A percentile compares a stretch with the other conserved stretches of the same genome.
Conservation (phyloP, 139 green algal species). For the Chlamydomonas schloesseri region DNA sequence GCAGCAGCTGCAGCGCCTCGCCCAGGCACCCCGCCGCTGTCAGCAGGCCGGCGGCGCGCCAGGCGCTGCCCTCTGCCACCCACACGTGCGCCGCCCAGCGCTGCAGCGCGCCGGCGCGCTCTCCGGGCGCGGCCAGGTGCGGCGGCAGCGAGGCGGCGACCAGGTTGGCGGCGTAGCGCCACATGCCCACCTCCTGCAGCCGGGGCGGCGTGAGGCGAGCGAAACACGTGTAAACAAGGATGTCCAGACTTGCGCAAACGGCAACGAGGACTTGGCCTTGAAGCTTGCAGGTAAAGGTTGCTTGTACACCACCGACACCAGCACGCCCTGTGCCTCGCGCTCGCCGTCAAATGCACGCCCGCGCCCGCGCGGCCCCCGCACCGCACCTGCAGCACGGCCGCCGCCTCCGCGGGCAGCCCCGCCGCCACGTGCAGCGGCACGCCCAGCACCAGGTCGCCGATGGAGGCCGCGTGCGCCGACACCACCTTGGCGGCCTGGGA, state of each 20-base stretch:
- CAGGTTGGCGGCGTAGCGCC: conserved; percentile 78
- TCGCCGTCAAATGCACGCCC: too few relatives aligned
- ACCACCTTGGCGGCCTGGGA: conserved; percentile 82
- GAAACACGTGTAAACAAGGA: too few relatives aligned
- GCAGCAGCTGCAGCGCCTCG: conserved; percentile 65
- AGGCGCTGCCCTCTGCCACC: conserved; percentile 58
- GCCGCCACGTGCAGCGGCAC: conserved; percentile 85
- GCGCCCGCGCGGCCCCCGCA: background rate
- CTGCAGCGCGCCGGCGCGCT: conserved; percentile 62
- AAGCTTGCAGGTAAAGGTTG: too few relatives aligned
- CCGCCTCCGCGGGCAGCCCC: conserved; percentile 69
- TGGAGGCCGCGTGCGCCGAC: conserved; percentile 77
- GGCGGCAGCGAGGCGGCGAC: conserved; percentile 58
- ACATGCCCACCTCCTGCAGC: conserved; percentile 83
- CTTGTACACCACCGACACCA: too few relatives aligned
- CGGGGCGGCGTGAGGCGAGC: too few relatives aligned
- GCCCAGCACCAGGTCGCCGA: conserved; percentile 84
- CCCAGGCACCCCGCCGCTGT: conserved; percentile 60
- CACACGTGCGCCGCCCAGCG: conserved; percentile 77
- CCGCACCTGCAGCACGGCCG: conserved; percentile 64
- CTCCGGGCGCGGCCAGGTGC: background rate
- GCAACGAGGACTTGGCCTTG: too few relatives aligned
- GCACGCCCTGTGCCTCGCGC: too few relatives aligned
- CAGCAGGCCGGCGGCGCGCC: conserved; percentile 66
- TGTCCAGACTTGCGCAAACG: too few relatives aligned